phyloP scores from a whole-genome alignment of 2,329 filamentous ascomycete species.

The Colletotrichum sp. region DNA sequence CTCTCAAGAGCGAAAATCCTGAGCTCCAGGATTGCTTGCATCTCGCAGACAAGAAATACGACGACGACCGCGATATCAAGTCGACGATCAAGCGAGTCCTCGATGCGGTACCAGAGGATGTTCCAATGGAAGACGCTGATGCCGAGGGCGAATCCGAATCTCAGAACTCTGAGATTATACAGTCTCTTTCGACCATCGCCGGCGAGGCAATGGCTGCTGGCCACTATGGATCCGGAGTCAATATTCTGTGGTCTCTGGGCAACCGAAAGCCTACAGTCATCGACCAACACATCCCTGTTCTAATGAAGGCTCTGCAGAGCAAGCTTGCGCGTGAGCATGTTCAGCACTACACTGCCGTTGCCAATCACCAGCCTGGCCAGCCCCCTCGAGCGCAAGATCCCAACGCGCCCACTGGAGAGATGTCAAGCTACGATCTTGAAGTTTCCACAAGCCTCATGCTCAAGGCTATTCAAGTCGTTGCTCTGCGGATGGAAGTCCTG shows the following conservation, averaged over 20 bases:
- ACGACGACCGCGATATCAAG: conserved; percentile 73
- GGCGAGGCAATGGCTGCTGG: conserved; percentile 84
- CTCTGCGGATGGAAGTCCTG: conserved; percentile 88
- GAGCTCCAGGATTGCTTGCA: conserved; percentile 95
- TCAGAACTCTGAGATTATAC: conserved; percentile 85
- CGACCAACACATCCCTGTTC: conserved; percentile 82
- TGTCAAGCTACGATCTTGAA: conserved; percentile 80
- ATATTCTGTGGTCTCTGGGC: conserved; percentile 90
- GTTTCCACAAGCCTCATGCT: conserved; percentile 91
- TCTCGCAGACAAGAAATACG: conserved; percentile 70
- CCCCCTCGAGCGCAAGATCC: conserved; percentile 54
- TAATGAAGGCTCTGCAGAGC: conserved; percentile 92
- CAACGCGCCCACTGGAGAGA: conserved; percentile 57
- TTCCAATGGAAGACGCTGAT: conserved; percentile 75
- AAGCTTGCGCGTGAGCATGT: conserved; percentile 96
- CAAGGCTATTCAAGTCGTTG: conserved; percentile 93
- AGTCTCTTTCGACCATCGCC: conserved; percentile 82
- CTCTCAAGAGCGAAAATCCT: conserved; percentile 83
- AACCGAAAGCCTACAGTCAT: conserved; percentile 85
- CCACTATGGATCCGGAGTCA: conserved; percentile 88
- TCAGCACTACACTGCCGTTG: conserved; percentile 69
- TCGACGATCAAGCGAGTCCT: conserved; percentile 83
- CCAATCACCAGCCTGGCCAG: conserved; percentile 51
- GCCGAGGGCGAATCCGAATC: conserved; percentile 85
- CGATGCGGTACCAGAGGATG: conserved; percentile 84